A percentile compares a stretch with the other conserved stretches of the same genome.
These are phyloP conservation scores for Diaporthe sp. DNA, from an alignment of 2,329 filamentous ascomycete genomes.

Conservation along the genomic window DNA sequence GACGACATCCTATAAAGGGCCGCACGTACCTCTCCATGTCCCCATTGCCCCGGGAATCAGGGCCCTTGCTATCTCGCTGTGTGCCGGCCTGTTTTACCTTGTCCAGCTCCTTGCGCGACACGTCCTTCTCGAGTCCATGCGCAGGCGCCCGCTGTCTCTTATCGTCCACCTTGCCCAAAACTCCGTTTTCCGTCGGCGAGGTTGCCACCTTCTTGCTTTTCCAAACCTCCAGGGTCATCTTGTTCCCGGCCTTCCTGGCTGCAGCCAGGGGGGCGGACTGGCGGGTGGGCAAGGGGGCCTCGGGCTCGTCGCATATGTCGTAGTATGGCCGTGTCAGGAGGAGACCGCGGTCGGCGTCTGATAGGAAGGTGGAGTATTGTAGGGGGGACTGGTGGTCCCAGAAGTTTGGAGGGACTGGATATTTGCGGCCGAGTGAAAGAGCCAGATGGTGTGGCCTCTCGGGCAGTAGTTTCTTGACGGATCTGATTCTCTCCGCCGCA, in stretches of 20 bases:
- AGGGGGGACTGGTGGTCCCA: conserved; percentile 58
- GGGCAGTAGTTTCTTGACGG: conserved; percentile 62
- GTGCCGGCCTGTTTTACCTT: conserved; percentile 36
- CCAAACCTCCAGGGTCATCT: conserved; percentile 69
- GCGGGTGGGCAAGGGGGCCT: conserved; percentile 39
- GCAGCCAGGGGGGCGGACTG: conserved; percentile 40
- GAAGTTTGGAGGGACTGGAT: conserved; percentile 53
- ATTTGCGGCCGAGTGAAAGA: conserved; percentile 58
- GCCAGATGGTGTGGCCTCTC: conserved; percentile 64
- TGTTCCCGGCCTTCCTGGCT: conserved; percentile 50
- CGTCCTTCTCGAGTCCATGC: conserved; percentile 34
- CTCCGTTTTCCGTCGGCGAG: conserved; percentile 47
- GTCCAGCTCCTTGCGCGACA: conserved; percentile 35
- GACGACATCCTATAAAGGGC: conserved; percentile 28
- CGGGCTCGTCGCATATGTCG: conserved; percentile 65
- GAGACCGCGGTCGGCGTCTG: conserved; percentile 67
- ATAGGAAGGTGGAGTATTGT: conserved; percentile 68
- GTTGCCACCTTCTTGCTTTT: conserved; percentile 60
- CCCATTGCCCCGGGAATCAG: conserved; percentile 27
- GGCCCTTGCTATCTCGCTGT: conserved; percentile 29
- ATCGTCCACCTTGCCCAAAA: conserved; percentile 37
- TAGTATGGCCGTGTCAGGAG: conserved; percentile 67
- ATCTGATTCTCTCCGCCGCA: conserved; percentile 66
- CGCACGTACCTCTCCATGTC: conserved; percentile 34
- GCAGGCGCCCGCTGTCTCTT: conserved; percentile 36